phyloP scores from a whole-genome alignment of 768 basidiomycete genomes.

The Gloeophyllum trabeum region DNA sequence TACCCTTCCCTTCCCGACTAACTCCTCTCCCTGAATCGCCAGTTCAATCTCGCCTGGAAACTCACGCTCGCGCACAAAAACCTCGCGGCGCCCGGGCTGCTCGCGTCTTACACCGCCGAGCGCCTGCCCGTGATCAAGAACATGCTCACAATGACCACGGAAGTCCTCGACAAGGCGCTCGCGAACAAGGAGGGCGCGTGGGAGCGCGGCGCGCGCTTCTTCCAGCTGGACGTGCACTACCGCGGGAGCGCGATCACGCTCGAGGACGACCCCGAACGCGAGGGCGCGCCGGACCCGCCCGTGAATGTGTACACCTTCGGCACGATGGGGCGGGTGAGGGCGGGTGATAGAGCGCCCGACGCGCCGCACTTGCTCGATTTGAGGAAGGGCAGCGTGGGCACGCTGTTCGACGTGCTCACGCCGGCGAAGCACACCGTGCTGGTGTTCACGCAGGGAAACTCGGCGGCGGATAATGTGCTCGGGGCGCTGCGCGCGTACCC shows the following conservation, averaged over 20 bases:
- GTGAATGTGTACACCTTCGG: not conserved
- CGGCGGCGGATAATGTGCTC: not conserved
- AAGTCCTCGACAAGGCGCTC: conserved; percentile 2
- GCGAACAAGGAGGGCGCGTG: not conserved
- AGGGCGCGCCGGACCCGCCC: not conserved
- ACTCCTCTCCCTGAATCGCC: not conserved
- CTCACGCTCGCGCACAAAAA: conserved; percentile 8
- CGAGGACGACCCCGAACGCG: conserved; percentile 1
- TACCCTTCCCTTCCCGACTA: not conserved
- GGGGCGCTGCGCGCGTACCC: not conserved
- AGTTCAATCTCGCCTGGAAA: conserved; percentile 11
- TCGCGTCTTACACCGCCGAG: conserved; percentile 8
- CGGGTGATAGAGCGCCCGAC: conserved; percentile 11
- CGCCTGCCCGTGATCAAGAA: conserved; percentile 10
- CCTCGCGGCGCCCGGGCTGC: conserved; percentile 4
- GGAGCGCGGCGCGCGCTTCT: not conserved
- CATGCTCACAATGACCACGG: conserved; percentile 7
- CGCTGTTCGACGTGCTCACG: not conserved
- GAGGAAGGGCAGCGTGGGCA: not conserved
- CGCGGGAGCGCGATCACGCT: conserved; percentile 8
- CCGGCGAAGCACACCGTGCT: not conserved
- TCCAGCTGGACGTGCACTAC: conserved; percentile 9
- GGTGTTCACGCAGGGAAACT: not conserved
- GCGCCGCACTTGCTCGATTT: conserved; percentile 3
- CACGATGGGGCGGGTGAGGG: not conserved